These are phyloP conservation scores for Suillus placidus DNA, from an alignment of 768 basidiomycete species.

Conservation along the genomic window DNA sequence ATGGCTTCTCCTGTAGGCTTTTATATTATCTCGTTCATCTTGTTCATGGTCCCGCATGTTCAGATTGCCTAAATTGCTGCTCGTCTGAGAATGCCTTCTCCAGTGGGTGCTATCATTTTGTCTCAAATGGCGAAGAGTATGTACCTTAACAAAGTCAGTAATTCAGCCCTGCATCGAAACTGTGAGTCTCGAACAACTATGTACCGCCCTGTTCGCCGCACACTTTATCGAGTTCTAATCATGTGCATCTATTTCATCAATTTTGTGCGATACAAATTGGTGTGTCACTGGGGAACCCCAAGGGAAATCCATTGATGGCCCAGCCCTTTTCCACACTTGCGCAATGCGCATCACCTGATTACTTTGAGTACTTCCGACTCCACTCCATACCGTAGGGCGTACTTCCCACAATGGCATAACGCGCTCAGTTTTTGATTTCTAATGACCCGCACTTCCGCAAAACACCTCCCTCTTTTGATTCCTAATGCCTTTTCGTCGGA, in stretches of 20 bases:
- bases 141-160: not conserved
- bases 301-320: not conserved
- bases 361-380: not conserved
- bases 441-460: not conserved
- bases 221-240: not conserved
- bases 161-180: not conserved
- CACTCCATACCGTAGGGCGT: too few species aligned
- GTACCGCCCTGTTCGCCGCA: not conserved
- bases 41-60: slow-evolving; percentile 2
- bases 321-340: not conserved
- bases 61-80: not conserved
- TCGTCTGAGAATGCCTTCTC: not conserved
- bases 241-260: not conserved
- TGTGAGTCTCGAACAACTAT: not conserved
- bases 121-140: not conserved
- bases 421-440: not conserved
- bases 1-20: not conserved
- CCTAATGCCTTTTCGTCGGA: not conserved
- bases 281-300: not conserved
- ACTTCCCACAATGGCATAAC: not conserved
- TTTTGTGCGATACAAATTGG: too few species aligned
- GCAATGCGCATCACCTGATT: not conserved
- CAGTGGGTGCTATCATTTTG: not conserved
- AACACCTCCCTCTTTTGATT: not conserved
- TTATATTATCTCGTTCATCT: not conserved